Percentiles rank a stretch among this genome's conserved stretches.
Conservation (phyloP, 1,139 yeast species). For the Pichia sp. region DNA sequence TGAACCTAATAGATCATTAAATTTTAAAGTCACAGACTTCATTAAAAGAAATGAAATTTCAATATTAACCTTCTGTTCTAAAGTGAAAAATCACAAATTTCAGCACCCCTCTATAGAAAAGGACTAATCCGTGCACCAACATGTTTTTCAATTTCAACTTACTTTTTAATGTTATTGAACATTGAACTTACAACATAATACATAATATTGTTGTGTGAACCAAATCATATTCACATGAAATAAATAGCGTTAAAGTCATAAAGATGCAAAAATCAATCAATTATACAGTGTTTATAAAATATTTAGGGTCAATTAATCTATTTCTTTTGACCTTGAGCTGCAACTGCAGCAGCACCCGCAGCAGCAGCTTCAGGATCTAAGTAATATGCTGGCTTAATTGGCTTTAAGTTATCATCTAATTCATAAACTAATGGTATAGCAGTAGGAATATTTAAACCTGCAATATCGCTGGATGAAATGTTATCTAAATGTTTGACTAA, state of each 20-base stretch:
- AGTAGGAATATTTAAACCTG: slow-evolving; percentile 94
- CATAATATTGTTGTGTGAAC: too few relatives aligned
- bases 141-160: too few relatives aligned
- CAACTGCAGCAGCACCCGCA: slow-evolving; percentile 99
- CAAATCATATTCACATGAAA: not conserved
- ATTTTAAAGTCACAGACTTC: too few relatives aligned
- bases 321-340: slow-evolving; percentile 83
- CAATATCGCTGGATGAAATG: slow-evolving; percentile 88
- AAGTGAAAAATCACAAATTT: too few relatives aligned
- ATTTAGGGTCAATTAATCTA: slow-evolving; percentile 21
- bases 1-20: too few relatives aligned
- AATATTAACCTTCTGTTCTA: too few relatives aligned
- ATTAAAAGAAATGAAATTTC: too few relatives aligned
- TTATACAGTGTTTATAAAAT: not conserved
- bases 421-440: slow-evolving; percentile 98
- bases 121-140: too few relatives aligned
- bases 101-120: too few relatives aligned
- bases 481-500: slow-evolving; percentile 94
- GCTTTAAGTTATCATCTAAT: slow-evolving; percentile 80
- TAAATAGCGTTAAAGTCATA: not conserved
- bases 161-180: too few relatives aligned
- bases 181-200: too few relatives aligned
- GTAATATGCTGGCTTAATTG: slow-evolving; percentile 91
- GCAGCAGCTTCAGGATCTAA: slow-evolving; percentile 99
- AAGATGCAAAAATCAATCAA: not conserved